A percentile compares a stretch with the other conserved stretches of the same genome.
Conservation (phyloP, 495 filamentous ascomycete species). For the Lasiosphaeria miniovina region DNA sequence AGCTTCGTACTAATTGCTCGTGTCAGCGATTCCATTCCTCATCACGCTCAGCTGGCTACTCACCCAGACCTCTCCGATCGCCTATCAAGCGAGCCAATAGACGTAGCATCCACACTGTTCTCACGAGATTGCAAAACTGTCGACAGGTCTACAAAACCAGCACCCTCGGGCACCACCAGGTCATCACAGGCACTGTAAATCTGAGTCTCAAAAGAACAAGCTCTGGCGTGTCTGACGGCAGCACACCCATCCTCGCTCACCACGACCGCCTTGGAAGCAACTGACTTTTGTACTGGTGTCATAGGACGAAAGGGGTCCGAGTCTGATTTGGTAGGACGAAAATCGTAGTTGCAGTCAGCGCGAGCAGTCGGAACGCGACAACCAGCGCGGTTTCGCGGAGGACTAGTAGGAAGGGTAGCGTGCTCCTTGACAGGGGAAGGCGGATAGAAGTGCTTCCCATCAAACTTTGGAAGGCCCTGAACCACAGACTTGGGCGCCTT, state of each 20-base stretch:
- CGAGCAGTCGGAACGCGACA: slow-evolving; percentile 12
- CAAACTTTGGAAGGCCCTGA: slow-evolving; percentile 52
- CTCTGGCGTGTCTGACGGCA: slow-evolving; percentile 12
- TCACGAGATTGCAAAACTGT: slow-evolving; percentile 14
- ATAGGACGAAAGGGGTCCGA: slow-evolving; percentile 37
- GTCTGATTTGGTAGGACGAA: slow-evolving; percentile 28
- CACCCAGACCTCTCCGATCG: slow-evolving; percentile 26
- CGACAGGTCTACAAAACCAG: background rate
- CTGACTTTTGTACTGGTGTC: slow-evolving; percentile 26
- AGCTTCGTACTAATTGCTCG: slow-evolving; percentile 27
- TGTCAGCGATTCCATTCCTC: slow-evolving; percentile 6
- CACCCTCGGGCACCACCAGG: slow-evolving; percentile 2
- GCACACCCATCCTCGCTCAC: slow-evolving; percentile 24
- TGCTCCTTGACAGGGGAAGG: slow-evolving; percentile 45
- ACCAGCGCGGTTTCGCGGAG: slow-evolving; percentile 1
- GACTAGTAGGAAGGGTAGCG: background rate
- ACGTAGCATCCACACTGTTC: slow-evolving; percentile 16
- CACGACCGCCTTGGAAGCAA: slow-evolving; percentile 15
- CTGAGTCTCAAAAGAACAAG: slow-evolving; percentile 23
- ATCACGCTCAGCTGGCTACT: slow-evolving; percentile 1
- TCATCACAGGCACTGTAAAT: slow-evolving; percentile 20
- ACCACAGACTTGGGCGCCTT: slow-evolving; percentile 38
- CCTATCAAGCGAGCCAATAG: slow-evolving; percentile 21
- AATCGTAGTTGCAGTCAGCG: slow-evolving; percentile 14
- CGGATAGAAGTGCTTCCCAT: slow-evolving; percentile 56